phyloP scores from a whole-genome alignment of 2,329 filamentous ascomycete genomes.

The Alternaria gaisen region DNA sequence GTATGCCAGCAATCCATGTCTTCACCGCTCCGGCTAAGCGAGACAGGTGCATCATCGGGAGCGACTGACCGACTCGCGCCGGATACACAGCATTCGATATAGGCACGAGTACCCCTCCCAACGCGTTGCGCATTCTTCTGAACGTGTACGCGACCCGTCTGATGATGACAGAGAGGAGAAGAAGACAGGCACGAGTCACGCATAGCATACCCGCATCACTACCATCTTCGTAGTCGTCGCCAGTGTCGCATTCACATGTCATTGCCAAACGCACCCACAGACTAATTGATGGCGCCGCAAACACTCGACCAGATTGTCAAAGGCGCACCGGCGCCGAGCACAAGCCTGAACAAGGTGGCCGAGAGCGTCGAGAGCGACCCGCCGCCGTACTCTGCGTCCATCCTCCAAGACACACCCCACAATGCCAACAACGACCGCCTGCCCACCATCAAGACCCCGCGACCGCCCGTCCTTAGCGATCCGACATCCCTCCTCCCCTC shows the following conservation, averaged over 20 bases:
- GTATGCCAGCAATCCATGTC: slow-evolving; percentile 23
- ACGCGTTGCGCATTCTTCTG: slow-evolving; percentile 2
- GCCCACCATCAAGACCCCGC: slow-evolving; percentile 49
- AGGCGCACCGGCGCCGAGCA: slow-evolving; percentile 76
- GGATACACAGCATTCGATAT: slow-evolving; percentile 9
- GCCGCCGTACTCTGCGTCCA: slow-evolving; percentile 28
- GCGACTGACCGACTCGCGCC: slow-evolving; percentile 1
- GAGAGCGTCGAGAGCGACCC: slow-evolving; percentile 15
- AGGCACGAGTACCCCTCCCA: slow-evolving; percentile 4
- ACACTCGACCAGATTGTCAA: slow-evolving; percentile 90
- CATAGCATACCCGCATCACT: slow-evolving; percentile 1
- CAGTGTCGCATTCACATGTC: slow-evolving; percentile 14
- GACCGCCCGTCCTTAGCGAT: slow-evolving; percentile 61
- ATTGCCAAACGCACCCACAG: slow-evolving; percentile 1
- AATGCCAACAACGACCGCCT: slow-evolving; percentile 54
- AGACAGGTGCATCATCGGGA: slow-evolving; percentile 17
- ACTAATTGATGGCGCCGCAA: slow-evolving; percentile 24
- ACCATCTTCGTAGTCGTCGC: background rate
- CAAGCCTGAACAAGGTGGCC: slow-evolving; percentile 38
- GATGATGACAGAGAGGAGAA: background rate
- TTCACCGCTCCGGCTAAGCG: slow-evolving; percentile 32
- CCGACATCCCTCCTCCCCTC: slow-evolving; percentile 85
- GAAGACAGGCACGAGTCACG: background rate
- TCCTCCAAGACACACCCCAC: slow-evolving; percentile 28
- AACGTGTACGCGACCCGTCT: background rate